Evolutionary conservation across 352 stramenopile genomes (phyloP), one percentile per base, ranked within the genome.

Genomic region (Phytophthora sp.): DNA sequence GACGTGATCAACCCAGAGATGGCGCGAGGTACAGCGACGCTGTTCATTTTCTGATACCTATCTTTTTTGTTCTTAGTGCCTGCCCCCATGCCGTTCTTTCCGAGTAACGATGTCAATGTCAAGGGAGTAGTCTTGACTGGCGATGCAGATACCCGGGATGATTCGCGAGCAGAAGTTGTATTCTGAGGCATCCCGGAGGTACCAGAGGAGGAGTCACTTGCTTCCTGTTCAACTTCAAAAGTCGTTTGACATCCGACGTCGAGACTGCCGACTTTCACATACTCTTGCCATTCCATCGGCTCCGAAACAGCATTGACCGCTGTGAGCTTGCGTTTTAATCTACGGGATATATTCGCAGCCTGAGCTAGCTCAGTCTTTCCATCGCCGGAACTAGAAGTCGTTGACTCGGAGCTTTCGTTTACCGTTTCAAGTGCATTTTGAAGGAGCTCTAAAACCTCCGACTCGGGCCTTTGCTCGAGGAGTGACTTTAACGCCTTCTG

Each of bases 31-130:
- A 95, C 83, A 2, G 70, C 72, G 2, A 69, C 54, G 39, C 76
- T 89, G 63, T 87, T 91, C 50, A 95, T 66, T 44, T 92, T 91
- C 37, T 93, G 86, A 56, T 77, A 90, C 56, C 84, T 88, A 45
- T 84, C 82, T 51, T 87, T 88, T 38, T 75, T 72, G 41, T 28
- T 62, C 30, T 73, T 67, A 1, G 54, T 18, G 26, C 52, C 31
- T 4, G 45, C n/a, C 1, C 39, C 50, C 20, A 28, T 28, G 5
- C 23, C 18, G 4, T 51, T 62, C 32, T 75, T 71, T 2, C 74
- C 82, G 1, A 91, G 69, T n/a, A 94, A 41, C 1, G 73, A 26
- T n/a, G 46, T 74, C 20, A 94, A 28, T 1, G 85, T 92, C 30
- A 94, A 54, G 10, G 81, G 66, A 8, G 50, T 41, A 8, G 48